phyloP scores from a whole-genome alignment of 306 rosid species.

The Oemleria cerasiformis region DNA sequence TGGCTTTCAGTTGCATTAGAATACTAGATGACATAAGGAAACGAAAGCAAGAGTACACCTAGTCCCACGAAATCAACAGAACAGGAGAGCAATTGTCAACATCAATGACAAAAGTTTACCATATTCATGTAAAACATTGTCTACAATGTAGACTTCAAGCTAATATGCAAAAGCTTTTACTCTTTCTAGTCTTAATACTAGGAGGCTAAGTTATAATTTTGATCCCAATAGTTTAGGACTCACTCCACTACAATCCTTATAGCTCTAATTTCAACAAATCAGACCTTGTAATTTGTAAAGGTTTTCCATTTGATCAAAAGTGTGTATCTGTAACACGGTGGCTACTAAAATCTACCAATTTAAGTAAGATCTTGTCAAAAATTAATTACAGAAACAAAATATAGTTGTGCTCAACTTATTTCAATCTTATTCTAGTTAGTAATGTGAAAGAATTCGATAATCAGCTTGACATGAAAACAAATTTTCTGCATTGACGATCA shows the following conservation, averaged over 20 bases:
- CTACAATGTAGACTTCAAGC: neutral
- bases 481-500: neutral
- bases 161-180: neutral
- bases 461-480: conserved; percentile 9
- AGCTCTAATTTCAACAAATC: neutral
- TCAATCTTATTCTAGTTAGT: neutral
- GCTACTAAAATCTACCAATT: neutral
- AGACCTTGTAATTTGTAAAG: neutral
- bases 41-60: neutral
- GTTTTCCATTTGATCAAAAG: neutral
- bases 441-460: neutral
- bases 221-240: neutral
- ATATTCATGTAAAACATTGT: neutral
- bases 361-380: neutral
- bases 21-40: neutral
- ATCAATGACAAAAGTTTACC: neutral
- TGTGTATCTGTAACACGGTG: neutral
- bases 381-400: neutral
- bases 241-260: neutral
- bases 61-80: neutral
- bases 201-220: neutral
- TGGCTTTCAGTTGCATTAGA: neutral
- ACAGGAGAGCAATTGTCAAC: neutral
- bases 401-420: neutral
- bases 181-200: neutral